phyloP scores from a whole-genome alignment of 1,284 basidiomycete species.

The Vanrija sp. region DNA sequence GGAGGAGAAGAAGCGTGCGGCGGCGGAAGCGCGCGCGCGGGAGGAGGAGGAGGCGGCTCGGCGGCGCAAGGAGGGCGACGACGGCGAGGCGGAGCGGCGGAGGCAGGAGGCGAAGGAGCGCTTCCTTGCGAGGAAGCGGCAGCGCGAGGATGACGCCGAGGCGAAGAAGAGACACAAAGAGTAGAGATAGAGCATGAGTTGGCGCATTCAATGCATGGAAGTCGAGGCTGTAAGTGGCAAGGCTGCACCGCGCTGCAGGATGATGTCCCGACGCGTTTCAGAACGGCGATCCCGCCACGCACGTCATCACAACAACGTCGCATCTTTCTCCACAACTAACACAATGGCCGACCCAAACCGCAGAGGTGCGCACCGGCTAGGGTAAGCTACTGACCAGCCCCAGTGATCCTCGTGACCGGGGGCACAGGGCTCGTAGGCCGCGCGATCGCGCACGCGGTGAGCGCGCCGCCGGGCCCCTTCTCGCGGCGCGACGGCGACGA shows the following conservation, averaged over 20 bases:
- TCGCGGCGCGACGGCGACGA: conserved; percentile 69
- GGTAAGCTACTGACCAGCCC: too few species aligned
- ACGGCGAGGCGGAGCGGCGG: conserved; percentile 60
- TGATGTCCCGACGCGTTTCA: too few species aligned
- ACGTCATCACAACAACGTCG: too few species aligned
- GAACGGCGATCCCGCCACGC: too few species aligned
- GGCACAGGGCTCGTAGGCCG: too few species aligned
- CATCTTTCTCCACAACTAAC: too few species aligned
- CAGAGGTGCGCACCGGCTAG: too few species aligned
- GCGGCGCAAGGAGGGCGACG: conserved; percentile 49
- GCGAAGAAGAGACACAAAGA: conserved; percentile 22
- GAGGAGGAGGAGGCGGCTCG: conserved; percentile 49
- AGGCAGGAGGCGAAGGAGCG: conserved; percentile 69
- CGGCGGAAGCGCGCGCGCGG: conserved; percentile 56
- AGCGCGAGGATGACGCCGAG: conserved; percentile 58
- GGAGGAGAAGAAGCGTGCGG: conserved; percentile 53
- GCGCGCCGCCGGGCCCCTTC: conserved; percentile 57
- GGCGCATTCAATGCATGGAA: background rate
- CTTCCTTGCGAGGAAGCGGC: conserved; percentile 73
- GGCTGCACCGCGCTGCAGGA: too few species aligned
- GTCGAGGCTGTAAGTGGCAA: too few species aligned
- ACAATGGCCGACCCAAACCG: too few species aligned
- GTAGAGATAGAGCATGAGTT: background rate
- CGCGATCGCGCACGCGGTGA: too few species aligned
- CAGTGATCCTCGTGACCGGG: too few species aligned